These are phyloP conservation scores for Zygoascus hellenicus DNA, from an alignment of 1,139 yeast species.

Conservation along the genomic window DNA sequence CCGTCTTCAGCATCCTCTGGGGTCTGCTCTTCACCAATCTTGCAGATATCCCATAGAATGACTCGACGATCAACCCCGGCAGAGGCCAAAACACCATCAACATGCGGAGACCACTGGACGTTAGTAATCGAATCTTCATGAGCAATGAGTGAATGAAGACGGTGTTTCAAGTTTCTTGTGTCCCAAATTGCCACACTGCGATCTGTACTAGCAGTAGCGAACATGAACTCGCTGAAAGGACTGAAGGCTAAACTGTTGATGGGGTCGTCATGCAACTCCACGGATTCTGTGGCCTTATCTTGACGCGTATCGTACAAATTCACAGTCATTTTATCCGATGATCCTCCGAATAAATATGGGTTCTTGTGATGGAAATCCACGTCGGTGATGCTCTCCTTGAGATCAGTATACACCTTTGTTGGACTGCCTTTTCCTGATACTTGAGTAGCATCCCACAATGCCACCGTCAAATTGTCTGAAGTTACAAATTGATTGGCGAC, in stretches of 20 bases:
- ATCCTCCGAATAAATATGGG: conserved; percentile 60
- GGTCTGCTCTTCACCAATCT: conserved; percentile 38
- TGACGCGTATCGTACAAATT: conserved; percentile 65
- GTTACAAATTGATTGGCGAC: conserved; percentile 9
- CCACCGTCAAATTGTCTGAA: conserved; percentile 61
- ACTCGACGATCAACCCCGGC: conserved; percentile 71
- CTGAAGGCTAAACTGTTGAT: conserved; percentile 65
- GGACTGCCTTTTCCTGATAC: conserved; percentile 18
- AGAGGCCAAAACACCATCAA: conserved; percentile 58
- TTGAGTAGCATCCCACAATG: conserved; percentile 52
- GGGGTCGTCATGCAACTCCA: conserved; percentile 38
- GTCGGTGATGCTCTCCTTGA: conserved; percentile 35
- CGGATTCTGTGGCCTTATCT: conserved; percentile 19
- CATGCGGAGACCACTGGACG: conserved; percentile 72
- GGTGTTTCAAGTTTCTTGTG: conserved; percentile 40
- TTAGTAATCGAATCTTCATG: conserved; percentile 63
- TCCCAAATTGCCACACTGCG: conserved; percentile 67
- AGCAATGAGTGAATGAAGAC: conserved; percentile 38
- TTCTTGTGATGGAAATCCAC: conserved; percentile 43
- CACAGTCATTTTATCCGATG: conserved; percentile 63
- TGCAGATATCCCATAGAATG: conserved; percentile 61
- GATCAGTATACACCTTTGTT: conserved; percentile 23
- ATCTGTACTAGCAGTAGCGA: conserved; percentile 66
- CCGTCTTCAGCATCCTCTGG: conserved; percentile 41
- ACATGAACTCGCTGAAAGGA: conserved; percentile 45